Conservation (phyloP, 768 basidiomycete species). For the Trametes villosa region DNA sequence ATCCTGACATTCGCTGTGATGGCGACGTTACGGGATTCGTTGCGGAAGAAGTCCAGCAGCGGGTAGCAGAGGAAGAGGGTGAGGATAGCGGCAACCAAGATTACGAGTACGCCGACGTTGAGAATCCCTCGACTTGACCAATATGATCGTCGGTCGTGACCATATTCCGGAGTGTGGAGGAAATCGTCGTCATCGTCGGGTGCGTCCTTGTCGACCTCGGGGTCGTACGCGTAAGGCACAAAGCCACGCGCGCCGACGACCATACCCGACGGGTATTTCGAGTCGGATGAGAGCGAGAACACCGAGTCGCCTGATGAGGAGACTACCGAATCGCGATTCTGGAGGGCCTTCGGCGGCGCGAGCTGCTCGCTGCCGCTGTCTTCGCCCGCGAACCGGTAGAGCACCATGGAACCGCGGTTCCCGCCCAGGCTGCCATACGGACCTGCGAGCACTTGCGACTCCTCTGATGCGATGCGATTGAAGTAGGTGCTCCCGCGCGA, state of each 20-base stretch:
- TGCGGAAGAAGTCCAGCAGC: slow-evolving; percentile 57
- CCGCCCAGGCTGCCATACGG: slow-evolving; percentile 34
- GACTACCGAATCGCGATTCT: slow-evolving; percentile 46
- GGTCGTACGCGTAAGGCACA: slow-evolving; percentile 75
- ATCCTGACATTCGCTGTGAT: slow-evolving; percentile 68
- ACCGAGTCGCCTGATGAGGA: slow-evolving; percentile 59
- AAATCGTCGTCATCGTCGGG: slow-evolving; percentile 74
- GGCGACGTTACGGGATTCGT: slow-evolving; percentile 42
- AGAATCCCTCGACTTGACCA: slow-evolving; percentile 53
- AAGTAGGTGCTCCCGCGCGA: slow-evolving; percentile 47
- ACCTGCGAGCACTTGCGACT: slow-evolving; percentile 45
- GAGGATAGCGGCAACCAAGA: slow-evolving; percentile 66
- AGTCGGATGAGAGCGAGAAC: slow-evolving; percentile 54
- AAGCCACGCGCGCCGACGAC: slow-evolving; percentile 40
- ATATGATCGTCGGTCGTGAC: slow-evolving; percentile 42
- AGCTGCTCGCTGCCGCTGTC: slow-evolving; percentile 40
- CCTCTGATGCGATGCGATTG: slow-evolving; percentile 50
- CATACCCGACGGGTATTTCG: slow-evolving; percentile 63
- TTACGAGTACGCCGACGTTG: slow-evolving; percentile 71
- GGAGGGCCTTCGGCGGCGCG: slow-evolving; percentile 36
- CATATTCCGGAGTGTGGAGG: slow-evolving; percentile 62
- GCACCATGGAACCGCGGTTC: slow-evolving; percentile 62
- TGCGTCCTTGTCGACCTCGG: slow-evolving; percentile 54
- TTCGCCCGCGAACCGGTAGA: slow-evolving; percentile 60
- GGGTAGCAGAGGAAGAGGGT: slow-evolving; percentile 85